Evolutionary conservation across 257 asterid species (phyloP), one percentile per base, ranked within the genome.

Genomic region (Echium plantagineum): DNA sequence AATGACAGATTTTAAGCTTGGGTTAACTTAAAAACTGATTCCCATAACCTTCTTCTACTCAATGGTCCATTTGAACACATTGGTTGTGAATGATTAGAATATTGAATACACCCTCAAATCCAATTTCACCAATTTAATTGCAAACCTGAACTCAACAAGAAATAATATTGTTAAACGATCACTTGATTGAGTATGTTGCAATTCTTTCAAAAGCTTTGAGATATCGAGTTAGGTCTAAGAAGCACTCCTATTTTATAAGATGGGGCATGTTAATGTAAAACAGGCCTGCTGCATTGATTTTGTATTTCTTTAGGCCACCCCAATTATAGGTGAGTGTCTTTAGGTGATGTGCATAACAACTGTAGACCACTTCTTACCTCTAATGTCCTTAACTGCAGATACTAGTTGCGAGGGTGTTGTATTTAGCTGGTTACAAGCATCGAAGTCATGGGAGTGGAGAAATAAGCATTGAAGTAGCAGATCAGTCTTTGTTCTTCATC

Each of bases 351-450:
- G 12, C 49, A 42, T 42, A 10, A 42, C 2, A 42, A 12, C 12
- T 35, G 13, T 35, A 47, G 59, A 51, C 26, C 31, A 51, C 65
- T 64, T 48, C 16, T 30, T 15, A 17, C 3, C 5, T 70, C 22
- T 65, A 42, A 46, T 18, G 47, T 8, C 46, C 46, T 35, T 2
- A 35, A 35, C 30, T 68, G 60, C 83, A 76, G 82, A 77, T 62
- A 71, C 62, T 71, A 68, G 16, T 64, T 15, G 69, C 64, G 66
- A 72, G 67, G 64, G 72, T 63, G 68, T 76, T 46, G 31, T 64
- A 75, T 69, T 65, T 63, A 65, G 67, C 80, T 64, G 77, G 71
- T 59, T 46, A 68, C 62, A 67, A 66, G 78, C 78, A 61, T 67
- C 46, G 9, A 53, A 26, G 32, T 48, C 17, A 6, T 31, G 20